Base-by-base conservation (phyloP, 371 early-diverging fungal species). In the Apophysomyces sp. region DNA sequence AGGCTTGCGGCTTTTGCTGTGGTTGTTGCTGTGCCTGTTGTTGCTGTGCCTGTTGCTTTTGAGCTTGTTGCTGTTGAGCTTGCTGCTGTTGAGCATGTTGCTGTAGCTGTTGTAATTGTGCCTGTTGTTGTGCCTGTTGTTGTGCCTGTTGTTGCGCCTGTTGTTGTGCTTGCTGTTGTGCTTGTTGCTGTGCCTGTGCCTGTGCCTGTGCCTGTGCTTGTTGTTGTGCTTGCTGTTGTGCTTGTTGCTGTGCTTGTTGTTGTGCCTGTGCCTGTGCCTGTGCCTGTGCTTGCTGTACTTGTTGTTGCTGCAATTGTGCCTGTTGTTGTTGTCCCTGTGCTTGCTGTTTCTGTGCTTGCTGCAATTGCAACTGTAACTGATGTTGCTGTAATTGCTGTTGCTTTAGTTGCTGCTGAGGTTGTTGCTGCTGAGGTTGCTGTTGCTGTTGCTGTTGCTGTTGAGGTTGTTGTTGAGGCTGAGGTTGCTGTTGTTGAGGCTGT, bases 161-260 rank as follows among this genome's bases (percentile, higher is more conserved):
- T 49, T 61, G n/a, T n/a, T n/a, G n/a, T n/a, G n/a, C n/a, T n/a
- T n/a, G 65, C n/a, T 61, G 69, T 24, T 66, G 68, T 41, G 55
- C 63, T 4, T 55, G 63, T 24, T 53, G 60, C 55, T 58, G 30
- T 52, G 55, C 40, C 44, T 37, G 5, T n/a, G 58, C 40, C 28
- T n/a, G 44, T 1, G 58, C 6, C 28, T 44, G 40, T 40, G 58
- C 44, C 21, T 51, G 53, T 34, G 65, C 11, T 31, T 24, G 31
- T 24, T 36, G 59, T 64, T 63, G 66, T 29, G 58, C 58, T 36
- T 55, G 57, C n/a, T 29, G 59, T 32, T 63, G 61, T 53, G 61
- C 66, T 53, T 67, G 66, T 53, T 69, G 67, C 34, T 68, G 67
- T 29, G 69, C 62, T 28, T 61, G 64, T 24, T 63, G 69, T 29